Conservation (phyloP, 2,329 filamentous ascomycete genomes). For the Cladosporium sp. region DNA sequence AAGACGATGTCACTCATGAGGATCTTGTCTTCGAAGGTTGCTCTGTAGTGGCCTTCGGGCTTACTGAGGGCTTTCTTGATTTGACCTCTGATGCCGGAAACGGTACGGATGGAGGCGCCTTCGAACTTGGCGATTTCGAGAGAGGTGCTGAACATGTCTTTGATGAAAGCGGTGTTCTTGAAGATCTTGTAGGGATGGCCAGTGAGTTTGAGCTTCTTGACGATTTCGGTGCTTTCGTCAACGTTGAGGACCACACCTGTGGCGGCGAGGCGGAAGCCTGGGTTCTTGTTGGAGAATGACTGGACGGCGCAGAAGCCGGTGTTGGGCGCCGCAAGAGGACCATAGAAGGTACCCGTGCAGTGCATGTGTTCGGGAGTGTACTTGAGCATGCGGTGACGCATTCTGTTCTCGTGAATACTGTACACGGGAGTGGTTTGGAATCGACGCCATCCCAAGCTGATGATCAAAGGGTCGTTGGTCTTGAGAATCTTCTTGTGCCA, state of each 20-base stretch:
- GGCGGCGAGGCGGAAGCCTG: constrained; percentile 89
- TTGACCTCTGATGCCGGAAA: constrained; percentile 90
- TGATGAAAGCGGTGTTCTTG: constrained; percentile 98
- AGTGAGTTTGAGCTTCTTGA: constrained; percentile 98
- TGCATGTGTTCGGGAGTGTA: constrained; percentile 99
- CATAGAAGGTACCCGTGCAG: constrained; percentile 94
- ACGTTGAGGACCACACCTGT: constrained; percentile 92
- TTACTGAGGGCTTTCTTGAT: constrained; percentile 94
- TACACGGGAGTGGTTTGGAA: constrained; percentile 93
- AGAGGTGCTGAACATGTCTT: constrained; percentile 92
- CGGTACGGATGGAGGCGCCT: constrained; percentile 90
- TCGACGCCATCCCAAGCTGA: constrained; percentile 91
- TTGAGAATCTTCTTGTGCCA: constrained; percentile 99
- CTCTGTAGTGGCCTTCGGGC: constrained; percentile 91
- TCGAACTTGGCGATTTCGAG: constrained; percentile 98
- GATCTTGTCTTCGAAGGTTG: constrained; percentile 98
- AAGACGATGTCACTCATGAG: constrained; percentile 96
- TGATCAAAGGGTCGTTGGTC: constrained; percentile 94
- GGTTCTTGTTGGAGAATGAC: constrained; percentile 75
- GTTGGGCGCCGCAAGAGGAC: constrained; percentile 89
- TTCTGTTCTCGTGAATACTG: constrained; percentile 89
- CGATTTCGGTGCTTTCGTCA: constrained; percentile 93
- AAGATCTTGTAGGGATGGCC: constrained; percentile 95
- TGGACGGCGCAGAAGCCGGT: constrained; percentile 94
- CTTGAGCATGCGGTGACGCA: constrained; percentile 94